Percentiles rank a stretch among this genome's conserved stretches.
These are phyloP conservation scores for Ceratocystis diversiconidia DNA, from an alignment of 2,329 filamentous ascomycete species.

Conservation along the genomic window DNA sequence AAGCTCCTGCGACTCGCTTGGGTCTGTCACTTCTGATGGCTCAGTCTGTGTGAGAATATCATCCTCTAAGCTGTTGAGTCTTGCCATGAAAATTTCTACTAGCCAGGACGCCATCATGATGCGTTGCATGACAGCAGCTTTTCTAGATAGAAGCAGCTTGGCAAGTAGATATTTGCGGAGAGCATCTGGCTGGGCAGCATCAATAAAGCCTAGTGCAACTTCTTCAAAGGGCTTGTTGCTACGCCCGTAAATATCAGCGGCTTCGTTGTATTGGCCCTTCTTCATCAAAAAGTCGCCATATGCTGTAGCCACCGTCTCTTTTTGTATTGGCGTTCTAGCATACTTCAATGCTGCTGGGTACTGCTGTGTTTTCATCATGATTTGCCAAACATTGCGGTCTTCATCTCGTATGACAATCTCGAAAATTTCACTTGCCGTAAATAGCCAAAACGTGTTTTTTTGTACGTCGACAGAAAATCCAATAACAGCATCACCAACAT, in stretches of 20 bases:
- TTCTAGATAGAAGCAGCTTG: conserved; percentile 70
- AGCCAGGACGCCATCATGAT: conserved; percentile 94
- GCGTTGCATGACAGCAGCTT: conserved; percentile 75
- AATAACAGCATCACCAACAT: conserved; percentile 63
- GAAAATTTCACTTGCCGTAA: conserved; percentile 80
- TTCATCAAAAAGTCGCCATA: conserved; percentile 78
- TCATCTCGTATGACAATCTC: conserved; percentile 87
- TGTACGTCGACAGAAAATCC: conserved; percentile 78
- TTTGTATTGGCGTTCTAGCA: conserved; percentile 65
- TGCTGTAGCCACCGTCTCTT: conserved; percentile 79
- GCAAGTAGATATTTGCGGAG: conserved; percentile 77
- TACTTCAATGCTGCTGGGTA: conserved; percentile 82
- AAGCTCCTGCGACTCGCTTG: conserved; percentile 56
- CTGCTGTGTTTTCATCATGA: conserved; percentile 73
- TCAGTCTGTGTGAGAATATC: conserved; percentile 83
- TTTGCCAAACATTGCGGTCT: conserved; percentile 84
- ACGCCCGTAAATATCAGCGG: conserved; percentile 78
- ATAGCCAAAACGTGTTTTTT: conserved; percentile 96
- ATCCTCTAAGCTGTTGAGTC: conserved; percentile 87
- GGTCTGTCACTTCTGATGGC: conserved; percentile 46
- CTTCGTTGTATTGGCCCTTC: conserved; percentile 71
- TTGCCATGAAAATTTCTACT: conserved; percentile 92
- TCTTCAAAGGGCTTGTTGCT: conserved; percentile 97
- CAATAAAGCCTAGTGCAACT: conserved; percentile 80
- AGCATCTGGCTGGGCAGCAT: conserved; percentile 79